Conservation (phyloP, 139 green algal species). For the Dunaliella sp. region DNA sequence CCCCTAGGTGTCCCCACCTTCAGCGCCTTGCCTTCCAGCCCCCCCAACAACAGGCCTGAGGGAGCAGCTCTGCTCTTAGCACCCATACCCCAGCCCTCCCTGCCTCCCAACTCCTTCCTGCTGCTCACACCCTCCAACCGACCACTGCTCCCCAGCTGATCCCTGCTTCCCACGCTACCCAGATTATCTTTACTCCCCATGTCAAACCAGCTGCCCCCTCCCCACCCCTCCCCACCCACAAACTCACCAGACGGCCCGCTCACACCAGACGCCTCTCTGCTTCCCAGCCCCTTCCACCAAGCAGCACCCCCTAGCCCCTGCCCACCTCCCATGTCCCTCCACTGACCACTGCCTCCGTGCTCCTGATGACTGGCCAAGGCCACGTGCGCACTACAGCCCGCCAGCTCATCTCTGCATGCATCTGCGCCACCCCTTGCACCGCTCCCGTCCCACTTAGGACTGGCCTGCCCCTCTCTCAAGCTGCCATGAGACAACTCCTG, state of each 20-base stretch:
- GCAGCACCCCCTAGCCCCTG: no score
- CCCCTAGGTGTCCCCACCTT: not conserved
- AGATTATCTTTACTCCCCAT: no score
- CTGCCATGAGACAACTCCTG: not conserved
- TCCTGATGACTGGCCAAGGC: no score
- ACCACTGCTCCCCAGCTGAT: no score
- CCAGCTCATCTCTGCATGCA: no score
- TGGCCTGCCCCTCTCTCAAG: not conserved
- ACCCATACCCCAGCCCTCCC: not conserved
- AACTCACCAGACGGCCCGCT: no score
- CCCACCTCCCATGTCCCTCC: not conserved
- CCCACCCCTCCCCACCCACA: no score
- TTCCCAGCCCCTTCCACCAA: not conserved
- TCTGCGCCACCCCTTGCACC: not conserved
- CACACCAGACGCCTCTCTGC: not conserved
- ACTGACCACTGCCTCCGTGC: not conserved
- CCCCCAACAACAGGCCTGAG: not conserved
- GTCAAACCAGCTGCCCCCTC: no score
- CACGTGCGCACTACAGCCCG: no score
- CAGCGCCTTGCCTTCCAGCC: not conserved
- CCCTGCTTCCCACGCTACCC: no score
- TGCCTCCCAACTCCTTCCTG: not conserved
- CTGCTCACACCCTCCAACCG: no score
- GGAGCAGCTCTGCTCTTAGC: no score
- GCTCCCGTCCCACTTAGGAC: not conserved